Evolutionary conservation across 2,329 filamentous ascomycete genomes (phyloP), one percentile per base, ranked within the genome.

Genomic region (Claviceps cyperi): DNA sequence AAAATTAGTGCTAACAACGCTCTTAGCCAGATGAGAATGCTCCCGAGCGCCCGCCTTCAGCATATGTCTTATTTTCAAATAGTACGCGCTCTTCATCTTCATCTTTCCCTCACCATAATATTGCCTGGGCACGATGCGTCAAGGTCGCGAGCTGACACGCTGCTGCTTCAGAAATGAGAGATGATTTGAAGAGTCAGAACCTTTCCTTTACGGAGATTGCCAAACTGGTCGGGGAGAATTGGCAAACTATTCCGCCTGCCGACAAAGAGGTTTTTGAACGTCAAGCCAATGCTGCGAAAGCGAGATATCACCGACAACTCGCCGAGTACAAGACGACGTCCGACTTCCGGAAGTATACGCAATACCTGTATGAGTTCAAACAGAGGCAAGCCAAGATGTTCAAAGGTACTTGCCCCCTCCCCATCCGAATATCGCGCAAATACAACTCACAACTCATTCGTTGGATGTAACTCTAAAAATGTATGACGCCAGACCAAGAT

Each of bases 31-130:
- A 92, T 57, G 83, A 88, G 52, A 80, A 86, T 67, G 86, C 86
- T 0, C 86, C 86, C 1, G 85, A 90, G 60, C 74, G 86, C 22
- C 84, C 86, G 1, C 84, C 85, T 0, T 91, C 86, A 4, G 86
- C 86, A 47, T 91, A 91, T 66, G 86, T 91, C 13, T 76, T 91
- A 15, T 92, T 92, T 60, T 90, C 86, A 0, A 91, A 91, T 58
- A 86, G 83, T 86, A 65, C 69, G 82, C 35, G 6, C 17, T 44
- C 11, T 28, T 14, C 17, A n/a, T 36, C 7, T 22, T 14, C 38
- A 19, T 39, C 9, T 11, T 39, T 19, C 11, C 9, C 28, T 32
- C 28, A 11, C 9, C 4, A 11, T 11, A 4, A 11, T 4, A 32
- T 32, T 32, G 9, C 9, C 28, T 32, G 28, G 9, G 28, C 28